These are phyloP conservation scores for Aspergillus viridinutans DNA, from an alignment of 2,329 filamentous ascomycete genomes.

Conservation along the genomic window DNA sequence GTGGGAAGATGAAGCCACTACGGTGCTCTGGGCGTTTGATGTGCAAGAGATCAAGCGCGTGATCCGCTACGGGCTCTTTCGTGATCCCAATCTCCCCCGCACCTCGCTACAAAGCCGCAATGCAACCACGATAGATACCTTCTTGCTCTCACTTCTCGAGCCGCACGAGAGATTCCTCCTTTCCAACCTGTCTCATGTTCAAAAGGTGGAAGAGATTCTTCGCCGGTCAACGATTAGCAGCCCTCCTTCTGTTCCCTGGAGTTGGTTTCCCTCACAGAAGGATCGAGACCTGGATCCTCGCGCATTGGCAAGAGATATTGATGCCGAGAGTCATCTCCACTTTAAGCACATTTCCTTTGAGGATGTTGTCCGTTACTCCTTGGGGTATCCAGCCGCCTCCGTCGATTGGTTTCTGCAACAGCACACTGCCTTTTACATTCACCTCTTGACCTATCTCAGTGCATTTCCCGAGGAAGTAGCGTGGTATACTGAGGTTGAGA, in stretches of 20 bases:
- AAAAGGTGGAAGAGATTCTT: conserved; percentile 40
- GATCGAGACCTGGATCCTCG: conserved; percentile 17
- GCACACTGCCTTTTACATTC: conserved; percentile 33
- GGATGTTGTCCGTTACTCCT: conserved; percentile 36
- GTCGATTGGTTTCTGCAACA: conserved; percentile 39
- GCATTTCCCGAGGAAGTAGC: conserved; percentile 28
- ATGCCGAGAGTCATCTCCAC: conserved; percentile 38
- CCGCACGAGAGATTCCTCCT: conserved; percentile 24
- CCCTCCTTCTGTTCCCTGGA: conserved; percentile 28
- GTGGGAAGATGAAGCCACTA: conserved; percentile 40
- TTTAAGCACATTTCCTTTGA: conserved; percentile 38
- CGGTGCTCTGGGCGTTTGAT: conserved; percentile 38
- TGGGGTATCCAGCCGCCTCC: conserved; percentile 30
- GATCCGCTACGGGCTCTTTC: conserved; percentile 36
- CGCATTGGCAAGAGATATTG: conserved; percentile 31
- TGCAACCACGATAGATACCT: conserved; percentile 28
- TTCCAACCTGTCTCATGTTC: conserved; percentile 28
- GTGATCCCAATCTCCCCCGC: conserved; percentile 33
- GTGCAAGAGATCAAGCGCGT: conserved; percentile 33
- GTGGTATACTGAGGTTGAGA: conserved; percentile 34
- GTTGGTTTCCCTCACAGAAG: conserved; percentile 31
- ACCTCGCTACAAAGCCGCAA: conserved; percentile 31
- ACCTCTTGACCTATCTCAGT: conserved; percentile 29
- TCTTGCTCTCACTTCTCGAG: conserved; percentile 27
- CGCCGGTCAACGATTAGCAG: conserved; percentile 25